These are phyloP conservation scores for Fusarium sp. DNA, from an alignment of 2,329 filamentous ascomycete species.

Conservation along the genomic window DNA sequence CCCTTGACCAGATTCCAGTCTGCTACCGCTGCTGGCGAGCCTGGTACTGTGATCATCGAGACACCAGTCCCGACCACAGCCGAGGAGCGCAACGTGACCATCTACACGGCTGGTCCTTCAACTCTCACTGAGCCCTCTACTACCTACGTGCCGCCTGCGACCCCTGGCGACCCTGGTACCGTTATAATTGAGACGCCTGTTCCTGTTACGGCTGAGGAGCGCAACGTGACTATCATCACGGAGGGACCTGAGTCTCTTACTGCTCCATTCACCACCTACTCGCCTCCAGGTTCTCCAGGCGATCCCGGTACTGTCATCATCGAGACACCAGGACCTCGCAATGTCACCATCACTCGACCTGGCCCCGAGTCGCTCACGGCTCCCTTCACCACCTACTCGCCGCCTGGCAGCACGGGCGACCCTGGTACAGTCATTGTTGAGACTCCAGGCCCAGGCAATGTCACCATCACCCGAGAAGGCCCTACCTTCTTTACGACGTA, in stretches of 20 bases:
- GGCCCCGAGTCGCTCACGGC: not conserved
- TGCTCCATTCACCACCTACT: constrained; percentile 25
- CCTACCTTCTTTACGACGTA: not conserved
- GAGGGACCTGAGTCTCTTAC: constrained; percentile 30
- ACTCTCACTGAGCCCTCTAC: constrained; percentile 28
- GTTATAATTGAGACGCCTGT: constrained; percentile 29
- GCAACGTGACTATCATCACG: constrained; percentile 20
- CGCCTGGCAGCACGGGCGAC: not conserved
- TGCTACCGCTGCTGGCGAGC: not conserved
- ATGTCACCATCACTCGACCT: constrained; percentile 24
- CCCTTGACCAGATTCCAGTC: constrained; percentile 21
- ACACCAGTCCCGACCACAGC: constrained; percentile 16
- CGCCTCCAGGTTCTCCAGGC: constrained; percentile 7
- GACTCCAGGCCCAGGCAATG: not conserved
- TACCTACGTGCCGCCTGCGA: constrained; percentile 14
- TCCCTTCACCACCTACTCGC: not conserved
- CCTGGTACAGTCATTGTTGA: not conserved
- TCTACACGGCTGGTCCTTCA: constrained; percentile 19
- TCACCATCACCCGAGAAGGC: not conserved
- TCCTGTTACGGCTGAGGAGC: not conserved
- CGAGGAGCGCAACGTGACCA: constrained; percentile 16
- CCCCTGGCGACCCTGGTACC: constrained; percentile 22
- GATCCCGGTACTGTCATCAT: constrained; percentile 29
- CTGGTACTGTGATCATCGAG: constrained; percentile 27
- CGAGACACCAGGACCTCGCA: constrained; percentile 16